Evolutionary conservation across 768 basidiomycete species (phyloP).

Genomic region (Lenzites betulinus): DNA sequence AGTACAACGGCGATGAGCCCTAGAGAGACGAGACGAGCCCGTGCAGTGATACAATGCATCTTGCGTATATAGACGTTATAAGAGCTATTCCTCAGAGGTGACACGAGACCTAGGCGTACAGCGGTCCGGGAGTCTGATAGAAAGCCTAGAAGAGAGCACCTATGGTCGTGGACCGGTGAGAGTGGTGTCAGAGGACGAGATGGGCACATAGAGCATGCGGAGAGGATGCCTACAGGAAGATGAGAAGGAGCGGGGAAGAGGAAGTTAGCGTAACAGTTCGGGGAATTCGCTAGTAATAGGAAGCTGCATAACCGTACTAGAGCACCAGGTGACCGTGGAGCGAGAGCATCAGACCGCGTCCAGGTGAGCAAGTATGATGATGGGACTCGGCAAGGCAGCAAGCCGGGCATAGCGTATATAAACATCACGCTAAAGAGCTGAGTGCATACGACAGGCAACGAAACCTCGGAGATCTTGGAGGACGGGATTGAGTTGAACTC

Average conservation of each 20-base stretch:
- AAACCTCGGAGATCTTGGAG: no score
- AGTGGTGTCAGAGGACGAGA: constrained; percentile 1
- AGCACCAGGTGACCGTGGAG: not conserved
- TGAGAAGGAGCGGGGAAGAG: not conserved
- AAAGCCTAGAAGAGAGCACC: not conserved
- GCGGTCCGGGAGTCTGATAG: constrained; percentile 1
- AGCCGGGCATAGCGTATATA: no score
- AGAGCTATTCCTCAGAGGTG: not conserved
- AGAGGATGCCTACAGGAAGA: not conserved
- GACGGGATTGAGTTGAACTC: no score
- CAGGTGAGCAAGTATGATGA: not conserved
- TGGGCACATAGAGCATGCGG: not conserved
- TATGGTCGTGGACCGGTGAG: not conserved
- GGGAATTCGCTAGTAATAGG: not conserved
- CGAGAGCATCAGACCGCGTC: not conserved
- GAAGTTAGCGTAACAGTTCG: not conserved
- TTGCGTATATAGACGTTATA: not conserved
- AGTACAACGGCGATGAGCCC: not conserved
- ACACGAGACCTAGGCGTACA: not conserved
- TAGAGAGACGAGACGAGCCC: not conserved
- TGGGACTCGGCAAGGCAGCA: no score
- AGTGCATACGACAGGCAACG: no score
- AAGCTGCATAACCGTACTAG: constrained; percentile 4
- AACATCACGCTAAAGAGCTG: no score
- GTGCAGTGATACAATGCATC: not conserved